Conservation (phyloP, 495 filamentous ascomycete species). For the Trichoderma erinaceum region DNA sequence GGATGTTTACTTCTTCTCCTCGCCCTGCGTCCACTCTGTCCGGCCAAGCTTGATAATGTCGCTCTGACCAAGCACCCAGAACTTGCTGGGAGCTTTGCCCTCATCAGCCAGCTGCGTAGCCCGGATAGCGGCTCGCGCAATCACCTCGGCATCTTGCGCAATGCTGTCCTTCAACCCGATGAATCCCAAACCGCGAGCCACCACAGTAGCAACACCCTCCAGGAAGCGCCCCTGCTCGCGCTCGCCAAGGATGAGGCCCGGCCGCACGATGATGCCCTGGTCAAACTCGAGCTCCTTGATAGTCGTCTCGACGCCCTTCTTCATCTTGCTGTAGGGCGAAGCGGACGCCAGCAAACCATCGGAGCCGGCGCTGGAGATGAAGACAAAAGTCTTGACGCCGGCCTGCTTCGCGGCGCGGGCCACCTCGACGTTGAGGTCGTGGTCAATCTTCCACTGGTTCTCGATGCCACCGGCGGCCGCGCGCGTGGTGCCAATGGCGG, state of each 20-base stretch:
- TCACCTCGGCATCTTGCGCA: slow-evolving; percentile 69
- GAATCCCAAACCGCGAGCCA: slow-evolving; percentile 50
- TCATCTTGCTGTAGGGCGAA: slow-evolving; percentile 64
- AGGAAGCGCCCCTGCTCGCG: slow-evolving; percentile 51
- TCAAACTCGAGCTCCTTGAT: slow-evolving; percentile 66
- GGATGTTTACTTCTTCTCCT: slow-evolving; percentile 11
- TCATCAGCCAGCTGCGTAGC: slow-evolving; percentile 42
- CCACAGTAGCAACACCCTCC: slow-evolving; percentile 40
- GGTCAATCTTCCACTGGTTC: slow-evolving; percentile 71
- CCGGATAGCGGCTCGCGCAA: slow-evolving; percentile 65
- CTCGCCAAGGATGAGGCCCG: slow-evolving; percentile 67
- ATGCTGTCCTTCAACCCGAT: slow-evolving; percentile 52
- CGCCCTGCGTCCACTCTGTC: slow-evolving; percentile 31
- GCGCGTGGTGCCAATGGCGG: slow-evolving; percentile 62
- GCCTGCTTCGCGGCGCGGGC: slow-evolving; percentile 58
- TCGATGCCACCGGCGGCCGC: slow-evolving; percentile 59
- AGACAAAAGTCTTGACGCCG: slow-evolving; percentile 59
- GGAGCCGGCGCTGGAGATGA: slow-evolving; percentile 55
- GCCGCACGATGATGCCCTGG: slow-evolving; percentile 64
- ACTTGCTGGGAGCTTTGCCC: slow-evolving; percentile 42
- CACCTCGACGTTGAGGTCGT: slow-evolving; percentile 65
- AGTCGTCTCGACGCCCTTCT: slow-evolving; percentile 73
- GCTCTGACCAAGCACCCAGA: slow-evolving; percentile 40
- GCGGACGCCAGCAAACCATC: slow-evolving; percentile 27
- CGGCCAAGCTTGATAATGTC: slow-evolving; percentile 47